Evolutionary conservation across 2,329 filamentous ascomycete genomes (phyloP), one percentile per base, ranked within the genome.

Genomic region (Colletotrichum tanaceti): DNA sequence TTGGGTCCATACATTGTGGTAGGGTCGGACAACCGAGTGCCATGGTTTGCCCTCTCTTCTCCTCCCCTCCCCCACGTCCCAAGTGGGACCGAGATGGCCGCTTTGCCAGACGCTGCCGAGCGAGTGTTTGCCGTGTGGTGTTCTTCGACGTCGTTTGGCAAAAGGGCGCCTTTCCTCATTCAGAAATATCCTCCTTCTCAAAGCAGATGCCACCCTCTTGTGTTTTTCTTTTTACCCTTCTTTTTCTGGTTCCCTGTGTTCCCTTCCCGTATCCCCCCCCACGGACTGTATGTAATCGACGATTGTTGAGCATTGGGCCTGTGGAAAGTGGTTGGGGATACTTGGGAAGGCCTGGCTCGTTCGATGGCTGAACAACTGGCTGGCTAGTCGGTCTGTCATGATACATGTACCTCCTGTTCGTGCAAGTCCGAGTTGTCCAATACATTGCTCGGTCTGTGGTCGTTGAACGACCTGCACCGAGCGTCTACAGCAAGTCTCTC

Each of bases 21-120:
- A 60, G 53, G 54, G 65, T 68, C 63, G 38, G 61, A 60, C 65
- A 65, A 65, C 60, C 65, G 44, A 58, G 55, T 54, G 44, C 35
- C 57, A 41, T 24, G 43, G 43, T 60, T 68, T 68, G 62, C 20
- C 32, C 18, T 50, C 60, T 46, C 24, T 22, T 46, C 43, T 11
- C 47, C 16, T 10, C 16, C 24, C 47, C 24, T 52, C 28, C 28
- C 28, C 28, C 28, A 32, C 28, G 28, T 32, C 28, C 28, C n/a
- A 41, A 55, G 65, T 68, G 62, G 55, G 49, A 65, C 65, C 62
- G 62, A 68, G 55, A 57, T 18, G 28, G 54, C 55, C 55, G 55
- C 55, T 50, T 59, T 57, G 49, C 65, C 65, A 63, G 55, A 50
- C 41, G 5, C 47, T 10, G 47, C 28, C 18, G 43, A 41, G 16